phyloP scores from a whole-genome alignment of 768 basidiomycete species.

The Xerocomellus dryophilus region DNA sequence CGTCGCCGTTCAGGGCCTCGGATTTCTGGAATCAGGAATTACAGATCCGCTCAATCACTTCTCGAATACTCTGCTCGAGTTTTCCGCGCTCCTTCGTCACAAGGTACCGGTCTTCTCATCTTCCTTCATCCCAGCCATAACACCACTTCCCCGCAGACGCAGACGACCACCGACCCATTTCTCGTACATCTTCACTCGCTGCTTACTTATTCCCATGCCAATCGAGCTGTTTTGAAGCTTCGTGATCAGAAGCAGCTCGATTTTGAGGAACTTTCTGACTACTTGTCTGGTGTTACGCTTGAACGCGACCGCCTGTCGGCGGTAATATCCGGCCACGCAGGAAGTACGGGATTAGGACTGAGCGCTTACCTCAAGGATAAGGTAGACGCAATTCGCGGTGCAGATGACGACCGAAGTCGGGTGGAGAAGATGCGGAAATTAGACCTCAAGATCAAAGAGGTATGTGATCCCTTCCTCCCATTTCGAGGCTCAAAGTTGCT shows the following conservation, averaged over 20 bases:
- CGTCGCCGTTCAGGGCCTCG: constrained; percentile 92
- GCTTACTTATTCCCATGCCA: constrained; percentile 89
- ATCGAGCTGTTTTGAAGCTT: constrained; percentile 89
- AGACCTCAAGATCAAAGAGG: constrained; percentile 95
- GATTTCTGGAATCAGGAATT: constrained; percentile 97
- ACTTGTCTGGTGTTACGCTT: constrained; percentile 86
- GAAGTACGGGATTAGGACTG: constrained; percentile 78
- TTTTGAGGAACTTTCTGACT: constrained; percentile 95
- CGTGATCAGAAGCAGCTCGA: constrained; percentile 99
- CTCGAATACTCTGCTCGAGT: constrained; percentile 92
- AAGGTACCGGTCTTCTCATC: constrained; percentile 46
- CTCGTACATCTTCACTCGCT: constrained; percentile 87
- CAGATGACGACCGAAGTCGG: constrained; percentile 88
- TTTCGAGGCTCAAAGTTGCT: not conserved
- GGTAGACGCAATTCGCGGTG: constrained; percentile 87
- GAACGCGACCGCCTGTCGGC: constrained; percentile 93
- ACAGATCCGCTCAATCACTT: constrained; percentile 97
- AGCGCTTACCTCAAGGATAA: constrained; percentile 89
- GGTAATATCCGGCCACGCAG: constrained; percentile 84
- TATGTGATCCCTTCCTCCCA: constrained; percentile 26
- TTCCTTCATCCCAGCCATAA: not conserved
- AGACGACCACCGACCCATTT: constrained; percentile 89
- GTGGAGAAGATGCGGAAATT: constrained; percentile 93
- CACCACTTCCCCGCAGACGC: constrained; percentile 50
- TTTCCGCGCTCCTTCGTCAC: constrained; percentile 85